phyloP scores from a whole-genome alignment of 371 early-diverging fungal species.

The Dinochytrium kinnereticum region DNA sequence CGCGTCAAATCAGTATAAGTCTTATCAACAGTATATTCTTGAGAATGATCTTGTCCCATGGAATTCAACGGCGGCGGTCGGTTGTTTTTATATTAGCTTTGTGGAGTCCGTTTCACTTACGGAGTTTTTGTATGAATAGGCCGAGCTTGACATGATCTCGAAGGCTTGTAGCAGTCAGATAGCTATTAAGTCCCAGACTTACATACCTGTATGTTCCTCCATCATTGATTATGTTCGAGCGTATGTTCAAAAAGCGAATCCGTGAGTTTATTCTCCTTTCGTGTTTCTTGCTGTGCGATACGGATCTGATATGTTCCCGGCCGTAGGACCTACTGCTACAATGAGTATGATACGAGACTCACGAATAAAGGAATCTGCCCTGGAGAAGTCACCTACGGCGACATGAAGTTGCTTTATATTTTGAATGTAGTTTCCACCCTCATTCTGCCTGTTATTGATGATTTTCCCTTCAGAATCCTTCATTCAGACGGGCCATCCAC shows the following conservation, averaged over 20 bases:
- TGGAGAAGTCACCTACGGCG: conserved; percentile 6
- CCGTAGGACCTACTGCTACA: not conserved
- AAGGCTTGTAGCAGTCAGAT: not conserved
- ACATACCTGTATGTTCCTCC: conserved; percentile 3
- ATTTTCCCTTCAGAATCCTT: not conserved
- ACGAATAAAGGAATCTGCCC: not conserved
- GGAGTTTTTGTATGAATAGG: not conserved
- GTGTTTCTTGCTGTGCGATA: not conserved
- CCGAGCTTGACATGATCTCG: not conserved
- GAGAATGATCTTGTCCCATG: not conserved
- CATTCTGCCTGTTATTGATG: not conserved
- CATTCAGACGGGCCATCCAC: not conserved
- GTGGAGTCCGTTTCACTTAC: not conserved
- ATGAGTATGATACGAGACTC: conserved; percentile 1
- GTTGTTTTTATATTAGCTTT: not conserved
- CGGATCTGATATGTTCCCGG: not conserved
- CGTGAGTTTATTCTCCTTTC: not conserved
- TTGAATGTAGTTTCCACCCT: not conserved
- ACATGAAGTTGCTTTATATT: not conserved
- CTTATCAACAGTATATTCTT: not conserved
- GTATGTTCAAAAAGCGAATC: not conserved
- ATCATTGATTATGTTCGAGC: not conserved
- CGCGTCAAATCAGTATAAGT: not conserved
- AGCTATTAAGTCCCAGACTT: not conserved
- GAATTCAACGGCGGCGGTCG: not conserved